Conservation (phyloP, 179 eudicot species). For the Beta corolliflora region DNA sequence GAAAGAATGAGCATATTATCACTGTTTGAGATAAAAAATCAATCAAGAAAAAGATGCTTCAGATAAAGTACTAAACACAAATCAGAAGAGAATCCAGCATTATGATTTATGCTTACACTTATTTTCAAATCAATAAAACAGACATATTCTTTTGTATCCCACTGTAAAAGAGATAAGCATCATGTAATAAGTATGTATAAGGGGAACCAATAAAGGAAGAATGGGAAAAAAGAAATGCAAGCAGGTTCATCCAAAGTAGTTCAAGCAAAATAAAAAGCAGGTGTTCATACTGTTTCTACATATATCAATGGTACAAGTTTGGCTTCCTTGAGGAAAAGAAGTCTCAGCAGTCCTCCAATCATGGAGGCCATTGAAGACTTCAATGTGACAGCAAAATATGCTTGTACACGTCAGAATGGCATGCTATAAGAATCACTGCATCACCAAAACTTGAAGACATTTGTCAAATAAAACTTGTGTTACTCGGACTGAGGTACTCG, state of each 20-base stretch:
- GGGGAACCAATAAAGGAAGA: background rate
- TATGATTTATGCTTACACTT: conserved; percentile 9
- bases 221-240: background rate
- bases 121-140: conserved; percentile 17
- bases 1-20: background rate
- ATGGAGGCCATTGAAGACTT: background rate
- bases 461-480: background rate
- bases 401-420: background rate
- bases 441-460: background rate
- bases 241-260: background rate
- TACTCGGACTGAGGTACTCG: no score
- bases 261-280: background rate
- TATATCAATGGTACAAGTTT: background rate
- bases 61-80: conserved; percentile 15
- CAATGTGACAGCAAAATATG: background rate
- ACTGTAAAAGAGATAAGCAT: conserved; percentile 5
- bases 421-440: conserved; percentile 9
- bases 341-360: background rate
- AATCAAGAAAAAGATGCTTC: conserved; percentile 17
- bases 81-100: conserved; percentile 3
- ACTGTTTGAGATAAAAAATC: background rate
- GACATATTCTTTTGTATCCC: conserved; percentile 15
- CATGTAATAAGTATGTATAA: conserved; percentile 10
- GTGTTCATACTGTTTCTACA: background rate
- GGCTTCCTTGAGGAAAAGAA: background rate